Evolutionary conservation across 495 filamentous ascomycete species (phyloP).

Genomic region (Acidomyces sp.): DNA sequence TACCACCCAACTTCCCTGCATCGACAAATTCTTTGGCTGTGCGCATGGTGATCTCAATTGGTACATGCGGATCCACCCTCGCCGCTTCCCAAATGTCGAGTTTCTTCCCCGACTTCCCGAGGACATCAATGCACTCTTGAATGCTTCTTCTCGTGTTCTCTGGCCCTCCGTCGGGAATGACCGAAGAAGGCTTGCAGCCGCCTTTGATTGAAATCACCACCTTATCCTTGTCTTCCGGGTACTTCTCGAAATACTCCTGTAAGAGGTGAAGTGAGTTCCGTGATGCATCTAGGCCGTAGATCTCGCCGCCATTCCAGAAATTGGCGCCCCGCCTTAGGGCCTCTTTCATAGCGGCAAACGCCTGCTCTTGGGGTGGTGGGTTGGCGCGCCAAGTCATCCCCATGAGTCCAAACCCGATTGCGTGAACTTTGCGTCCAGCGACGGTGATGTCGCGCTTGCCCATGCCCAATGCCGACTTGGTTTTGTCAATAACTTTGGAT

Average conservation of each 20-base stretch:
- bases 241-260: conserved; percentile 50
- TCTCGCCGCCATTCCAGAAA: conserved; percentile 71
- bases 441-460: conserved; percentile 8
- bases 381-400: conserved; percentile 60
- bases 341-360: conserved; percentile 54
- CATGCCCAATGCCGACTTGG: conserved; percentile 12
- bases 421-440: conserved; percentile 22
- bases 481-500: conserved; percentile 12
- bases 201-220: conserved; percentile 56
- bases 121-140: conserved; percentile 48
- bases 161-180: conserved; percentile 44
- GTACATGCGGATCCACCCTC: conserved; percentile 51
- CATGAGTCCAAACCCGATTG: conserved; percentile 31
- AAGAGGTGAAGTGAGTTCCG: conserved; percentile 55
- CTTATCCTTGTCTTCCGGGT: conserved; percentile 52
- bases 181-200: conserved; percentile 31
- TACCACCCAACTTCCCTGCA: conserved; percentile 66
- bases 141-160: conserved; percentile 51
- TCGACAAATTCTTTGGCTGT: conserved; percentile 48
- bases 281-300: conserved; percentile 63
- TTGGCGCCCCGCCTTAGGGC: conserved; percentile 53
- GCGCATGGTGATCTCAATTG: conserved; percentile 45
- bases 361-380: conserved; percentile 44
- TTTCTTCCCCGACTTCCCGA: conserved; percentile 57
- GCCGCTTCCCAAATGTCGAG: conserved; percentile 74